These are phyloP conservation scores for Claviceps africana DNA, from an alignment of 2,329 filamentous ascomycete species.

Conservation along the genomic window DNA sequence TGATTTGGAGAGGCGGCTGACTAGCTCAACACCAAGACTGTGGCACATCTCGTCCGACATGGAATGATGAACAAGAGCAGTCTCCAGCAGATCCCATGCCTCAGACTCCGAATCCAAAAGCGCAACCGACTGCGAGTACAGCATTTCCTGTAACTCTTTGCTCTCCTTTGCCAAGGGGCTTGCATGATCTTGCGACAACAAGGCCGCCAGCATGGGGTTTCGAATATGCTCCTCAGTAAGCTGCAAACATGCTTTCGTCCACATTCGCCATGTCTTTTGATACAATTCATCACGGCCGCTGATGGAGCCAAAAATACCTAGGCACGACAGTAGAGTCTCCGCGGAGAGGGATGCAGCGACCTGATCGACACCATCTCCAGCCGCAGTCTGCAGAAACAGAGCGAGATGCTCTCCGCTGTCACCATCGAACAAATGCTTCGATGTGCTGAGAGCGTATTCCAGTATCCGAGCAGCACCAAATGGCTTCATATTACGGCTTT, in stretches of 20 bases:
- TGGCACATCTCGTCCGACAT: slow-evolving; percentile 22
- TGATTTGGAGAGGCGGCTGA: slow-evolving; percentile 19
- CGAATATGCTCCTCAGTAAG: slow-evolving; percentile 12
- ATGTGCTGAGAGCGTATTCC: slow-evolving; percentile 22
- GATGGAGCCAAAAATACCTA: slow-evolving; percentile 41
- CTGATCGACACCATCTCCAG: slow-evolving; percentile 39
- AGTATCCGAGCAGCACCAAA: slow-evolving; percentile 39
- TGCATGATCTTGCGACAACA: slow-evolving; percentile 33
- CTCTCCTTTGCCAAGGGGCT: slow-evolving; percentile 24
- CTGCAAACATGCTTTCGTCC: slow-evolving; percentile 28
- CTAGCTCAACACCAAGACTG: slow-evolving; percentile 21
- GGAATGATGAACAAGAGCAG: slow-evolving; percentile 28
- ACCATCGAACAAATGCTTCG: slow-evolving; percentile 27
- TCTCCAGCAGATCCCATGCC: slow-evolving; percentile 33
- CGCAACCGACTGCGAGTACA: slow-evolving; percentile 27
- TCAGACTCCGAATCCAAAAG: slow-evolving; percentile 20
- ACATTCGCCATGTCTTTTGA: slow-evolving; percentile 28
- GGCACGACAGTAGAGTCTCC: slow-evolving; percentile 47
- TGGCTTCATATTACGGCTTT: slow-evolving; percentile 40
- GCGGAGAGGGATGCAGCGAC: slow-evolving; percentile 58
- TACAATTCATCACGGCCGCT: slow-evolving; percentile 24
- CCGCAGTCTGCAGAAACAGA: slow-evolving; percentile 32
- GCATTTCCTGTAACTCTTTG: slow-evolving; percentile 30
- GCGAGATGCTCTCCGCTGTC: slow-evolving; percentile 23
- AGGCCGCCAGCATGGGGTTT: slow-evolving; percentile 23